Percentiles rank a stretch among this genome's conserved stretches.
Evolutionary conservation across 495 filamentous ascomycete genomes (phyloP).

Genomic region (Endocarpon pusillum): DNA sequence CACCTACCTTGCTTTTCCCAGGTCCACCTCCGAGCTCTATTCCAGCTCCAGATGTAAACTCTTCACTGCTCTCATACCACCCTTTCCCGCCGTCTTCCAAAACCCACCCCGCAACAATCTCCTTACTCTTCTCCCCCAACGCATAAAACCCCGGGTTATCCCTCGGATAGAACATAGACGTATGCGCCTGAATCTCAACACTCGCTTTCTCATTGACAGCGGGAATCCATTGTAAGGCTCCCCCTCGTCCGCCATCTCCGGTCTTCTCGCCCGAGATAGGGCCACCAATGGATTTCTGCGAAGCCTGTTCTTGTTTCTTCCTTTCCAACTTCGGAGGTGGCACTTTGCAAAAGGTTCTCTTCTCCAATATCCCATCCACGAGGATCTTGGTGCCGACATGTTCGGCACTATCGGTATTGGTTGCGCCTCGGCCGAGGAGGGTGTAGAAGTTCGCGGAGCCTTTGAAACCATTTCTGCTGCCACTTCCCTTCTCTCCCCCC

Average conservation of each 20-base stretch:
- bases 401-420: slow-evolving; percentile 3
- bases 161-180: slow-evolving; percentile 69
- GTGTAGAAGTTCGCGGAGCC: slow-evolving; percentile 75
- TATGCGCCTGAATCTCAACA: slow-evolving; percentile 73
- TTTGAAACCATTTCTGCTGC: no score
- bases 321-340: no score
- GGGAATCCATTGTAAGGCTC: slow-evolving; percentile 41
- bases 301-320: no score
- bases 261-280: no score
- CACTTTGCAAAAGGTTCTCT: background rate
- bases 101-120: slow-evolving; percentile 33
- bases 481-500: background rate
- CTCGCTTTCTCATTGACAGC: slow-evolving; percentile 58
- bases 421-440: slow-evolving; percentile 49
- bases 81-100: background rate
- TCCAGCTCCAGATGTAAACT: no score
- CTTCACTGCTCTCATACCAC: background rate
- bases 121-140: slow-evolving; percentile 48
- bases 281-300: no score
- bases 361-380: background rate
- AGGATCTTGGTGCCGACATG: slow-evolving; percentile 3
- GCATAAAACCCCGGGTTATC: slow-evolving; percentile 64
- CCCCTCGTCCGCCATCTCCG: background rate
- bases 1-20: slow-evolving; percentile 1
- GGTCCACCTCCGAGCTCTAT: no score